These are phyloP conservation scores for Trichoderma sp. DNA, from an alignment of 2,329 filamentous ascomycete species.

Conservation along the genomic window DNA sequence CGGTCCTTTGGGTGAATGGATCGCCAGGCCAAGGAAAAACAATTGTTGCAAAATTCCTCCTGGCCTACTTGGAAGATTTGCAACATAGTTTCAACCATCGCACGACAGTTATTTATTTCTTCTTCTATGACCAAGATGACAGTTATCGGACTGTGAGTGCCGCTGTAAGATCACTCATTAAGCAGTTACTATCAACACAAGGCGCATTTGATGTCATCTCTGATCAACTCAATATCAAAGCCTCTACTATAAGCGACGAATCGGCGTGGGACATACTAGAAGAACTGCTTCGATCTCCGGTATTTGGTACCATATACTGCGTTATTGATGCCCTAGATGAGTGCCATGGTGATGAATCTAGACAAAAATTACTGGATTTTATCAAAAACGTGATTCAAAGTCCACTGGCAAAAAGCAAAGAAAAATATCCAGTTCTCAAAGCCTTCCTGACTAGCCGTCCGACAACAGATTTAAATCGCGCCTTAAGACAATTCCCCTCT, in stretches of 20 bases:
- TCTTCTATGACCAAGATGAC: slow-evolving; percentile 5
- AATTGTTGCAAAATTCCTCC: neutral
- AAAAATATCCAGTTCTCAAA: neutral
- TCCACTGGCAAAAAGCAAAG: neutral
- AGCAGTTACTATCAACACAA: neutral
- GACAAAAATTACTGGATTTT: neutral
- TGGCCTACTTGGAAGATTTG: neutral
- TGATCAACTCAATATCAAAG: neutral
- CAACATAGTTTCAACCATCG: too few species aligned
- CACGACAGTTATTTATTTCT: neutral
- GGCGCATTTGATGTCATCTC: neutral
- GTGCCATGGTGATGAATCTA: neutral
- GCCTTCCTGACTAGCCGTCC: neutral
- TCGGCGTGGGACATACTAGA: neutral
- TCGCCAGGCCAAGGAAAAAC: neutral
- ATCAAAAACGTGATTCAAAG: neutral
- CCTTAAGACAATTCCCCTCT: neutral
- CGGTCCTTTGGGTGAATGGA: neutral
- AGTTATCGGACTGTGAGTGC: neutral
- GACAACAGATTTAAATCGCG: neutral
- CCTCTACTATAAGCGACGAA: neutral
- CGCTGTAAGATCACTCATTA: neutral
- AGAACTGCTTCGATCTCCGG: neutral
- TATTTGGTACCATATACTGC: neutral
- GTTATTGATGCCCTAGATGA: slow-evolving; percentile 7